A percentile compares a stretch with the other conserved stretches of the same genome.
Conservation (phyloP, 768 basidiomycete species). For the Tricholoma saponaceum region DNA sequence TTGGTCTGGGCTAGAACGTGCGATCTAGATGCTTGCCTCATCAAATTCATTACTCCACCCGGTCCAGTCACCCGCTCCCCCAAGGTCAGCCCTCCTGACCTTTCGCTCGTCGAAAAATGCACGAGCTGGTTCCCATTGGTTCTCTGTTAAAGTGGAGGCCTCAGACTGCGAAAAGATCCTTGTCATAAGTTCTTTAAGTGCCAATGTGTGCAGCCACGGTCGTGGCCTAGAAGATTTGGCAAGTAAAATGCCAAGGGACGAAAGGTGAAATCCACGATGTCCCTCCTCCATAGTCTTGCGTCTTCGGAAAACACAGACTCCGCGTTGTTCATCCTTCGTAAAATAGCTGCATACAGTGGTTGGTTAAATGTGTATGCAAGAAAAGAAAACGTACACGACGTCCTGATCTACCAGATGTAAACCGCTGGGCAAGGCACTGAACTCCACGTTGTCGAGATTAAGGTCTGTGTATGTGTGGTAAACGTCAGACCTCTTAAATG, state of each 20-base stretch:
- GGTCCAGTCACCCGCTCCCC: constrained; percentile 57
- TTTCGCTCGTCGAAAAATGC: constrained; percentile 65
- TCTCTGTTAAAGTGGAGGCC: constrained; percentile 39
- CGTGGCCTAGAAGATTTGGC: constrained; percentile 60
- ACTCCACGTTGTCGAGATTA: constrained; percentile 69
- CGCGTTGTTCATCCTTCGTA: constrained; percentile 62
- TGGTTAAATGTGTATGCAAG: background rate
- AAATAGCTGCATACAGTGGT: constrained; percentile 51
- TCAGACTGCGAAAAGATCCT: constrained; percentile 51
- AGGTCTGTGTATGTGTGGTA: constrained; percentile 43
- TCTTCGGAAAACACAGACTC: constrained; percentile 72
- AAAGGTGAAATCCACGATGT: constrained; percentile 76
- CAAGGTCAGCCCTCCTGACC: constrained; percentile 43
- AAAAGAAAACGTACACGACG: constrained; percentile 53
- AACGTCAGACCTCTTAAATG: background rate
- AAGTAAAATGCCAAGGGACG: constrained; percentile 72
- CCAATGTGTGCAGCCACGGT: constrained; percentile 71
- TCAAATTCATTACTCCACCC: constrained; percentile 70
- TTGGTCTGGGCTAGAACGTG: constrained; percentile 1
- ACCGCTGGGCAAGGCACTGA: constrained; percentile 78
- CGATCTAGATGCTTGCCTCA: constrained; percentile 31
- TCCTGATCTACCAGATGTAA: constrained; percentile 77
- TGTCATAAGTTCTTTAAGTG: constrained; percentile 56
- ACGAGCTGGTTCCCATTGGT: constrained; percentile 60
- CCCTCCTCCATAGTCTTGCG: constrained; percentile 65